phyloP scores from a whole-genome alignment of 306 rosid species.

The Lagenaria siceraria region DNA sequence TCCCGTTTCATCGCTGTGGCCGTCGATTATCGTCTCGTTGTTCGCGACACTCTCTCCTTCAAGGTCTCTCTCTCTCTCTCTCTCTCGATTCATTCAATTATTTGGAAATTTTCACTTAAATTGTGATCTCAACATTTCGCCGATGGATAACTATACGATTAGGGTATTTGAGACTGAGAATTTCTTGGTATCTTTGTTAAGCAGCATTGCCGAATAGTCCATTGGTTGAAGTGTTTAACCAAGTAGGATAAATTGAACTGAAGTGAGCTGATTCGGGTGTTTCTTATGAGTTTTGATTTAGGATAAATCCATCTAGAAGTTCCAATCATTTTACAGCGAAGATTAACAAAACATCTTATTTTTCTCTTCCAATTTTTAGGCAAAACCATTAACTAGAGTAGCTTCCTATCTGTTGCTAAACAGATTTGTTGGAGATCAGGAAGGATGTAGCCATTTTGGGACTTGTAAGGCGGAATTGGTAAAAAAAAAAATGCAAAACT shows the following conservation, averaged over 20 bases:
- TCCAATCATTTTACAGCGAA: background rate
- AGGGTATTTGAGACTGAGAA: background rate
- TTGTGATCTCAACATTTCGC: background rate
- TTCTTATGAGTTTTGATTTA: background rate
- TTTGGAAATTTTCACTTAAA: background rate
- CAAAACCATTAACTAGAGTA: background rate
- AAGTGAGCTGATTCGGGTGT: background rate
- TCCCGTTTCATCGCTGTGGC: slow-evolving; percentile 83
- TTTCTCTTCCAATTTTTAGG: background rate
- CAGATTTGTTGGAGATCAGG: background rate
- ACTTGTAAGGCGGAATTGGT: background rate
- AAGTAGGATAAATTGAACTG: background rate
- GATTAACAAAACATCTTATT: background rate
- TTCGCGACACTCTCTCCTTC: slow-evolving; percentile 81
- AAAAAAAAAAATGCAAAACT: background rate
- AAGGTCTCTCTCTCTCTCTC: slow-evolving; percentile 28
- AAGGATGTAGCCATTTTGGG: background rate
- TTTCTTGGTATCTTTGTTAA: background rate
- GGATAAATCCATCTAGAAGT: background rate
- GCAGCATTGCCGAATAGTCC: background rate
- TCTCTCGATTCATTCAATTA: too few species aligned
- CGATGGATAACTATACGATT: background rate
- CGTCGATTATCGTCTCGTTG: slow-evolving; percentile 94
- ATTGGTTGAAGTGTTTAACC: background rate
- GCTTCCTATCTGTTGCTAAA: background rate